Base-by-base conservation (phyloP, 768 basidiomycete species). In the Naganishia antarctica region DNA sequence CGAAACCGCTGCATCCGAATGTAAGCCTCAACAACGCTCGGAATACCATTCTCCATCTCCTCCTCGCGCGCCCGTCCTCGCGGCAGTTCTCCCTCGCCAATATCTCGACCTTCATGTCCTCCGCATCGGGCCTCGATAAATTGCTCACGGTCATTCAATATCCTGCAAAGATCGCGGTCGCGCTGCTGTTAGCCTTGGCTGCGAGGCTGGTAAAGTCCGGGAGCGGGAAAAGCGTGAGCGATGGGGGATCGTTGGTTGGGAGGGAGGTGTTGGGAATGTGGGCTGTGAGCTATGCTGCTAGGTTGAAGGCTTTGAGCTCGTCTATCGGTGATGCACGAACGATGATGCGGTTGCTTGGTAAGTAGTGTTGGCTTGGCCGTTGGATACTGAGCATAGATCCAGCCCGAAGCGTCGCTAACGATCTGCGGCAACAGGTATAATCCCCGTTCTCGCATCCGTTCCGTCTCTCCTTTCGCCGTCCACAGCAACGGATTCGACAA, bases 11-110 rank as follows among this genome's bases (percentile, higher is more conserved):
- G 8, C 57, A 59, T 46, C 16, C 40, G 4, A 13, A 60, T 37
- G 25, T 44, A 4, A 26, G 26, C 37, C 28, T 45, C 15, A 44
- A 7, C 21, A 44, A 28, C 18, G 37, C 37, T 37, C 45, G 43
- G 26, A 29, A 46, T 26, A 60, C 41, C 79, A 34, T 84, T 84
- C 3, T 88, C 86, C 32, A 80, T 84, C 13, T 83, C 83, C 84
- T 68, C 84, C 89, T 34, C 66, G 81, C 21, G 76, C 90, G 15
- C 76, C 83, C 16, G 87, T 81, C 9, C 83, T 84, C 37, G 83
- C 86, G 67, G 87, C 18, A 84, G 87, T 7, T 68, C 46, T 61
- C 41, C 49, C 59, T 64, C 25, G 3, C 58, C 29, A 51, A 45
- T 18, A 15, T 68, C 18, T 44, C 67, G 2, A 23, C 25, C 11